Conservation (phyloP, 345 rosid species). For the Salix dunnii region DNA sequence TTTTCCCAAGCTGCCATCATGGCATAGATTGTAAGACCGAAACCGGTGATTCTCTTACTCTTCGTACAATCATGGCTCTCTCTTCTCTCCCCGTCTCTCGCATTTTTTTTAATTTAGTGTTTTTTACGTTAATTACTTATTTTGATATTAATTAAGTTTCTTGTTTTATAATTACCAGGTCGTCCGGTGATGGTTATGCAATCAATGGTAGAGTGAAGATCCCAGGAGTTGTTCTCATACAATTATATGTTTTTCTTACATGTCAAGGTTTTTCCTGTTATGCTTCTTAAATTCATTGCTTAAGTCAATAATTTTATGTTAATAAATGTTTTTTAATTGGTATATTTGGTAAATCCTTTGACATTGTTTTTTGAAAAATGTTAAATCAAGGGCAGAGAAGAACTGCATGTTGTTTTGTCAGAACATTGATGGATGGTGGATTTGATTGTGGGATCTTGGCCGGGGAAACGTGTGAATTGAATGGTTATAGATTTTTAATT, state of each 20-base stretch:
- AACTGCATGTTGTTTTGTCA: background rate
- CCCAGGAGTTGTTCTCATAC: slow-evolving; percentile 35
- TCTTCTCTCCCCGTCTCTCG: slow-evolving; percentile 32
- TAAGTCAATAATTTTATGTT: background rate
- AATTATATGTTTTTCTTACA: background rate
- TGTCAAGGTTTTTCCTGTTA: background rate
- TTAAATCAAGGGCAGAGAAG: background rate
- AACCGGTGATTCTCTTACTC: slow-evolving; percentile 25
- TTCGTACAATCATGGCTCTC: slow-evolving; percentile 27
- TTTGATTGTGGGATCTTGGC: background rate
- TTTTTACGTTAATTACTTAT: background rate
- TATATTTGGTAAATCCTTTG: background rate
- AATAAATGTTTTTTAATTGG: background rate
- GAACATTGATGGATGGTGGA: background rate
- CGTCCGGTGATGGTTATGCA: slow-evolving; percentile 58
- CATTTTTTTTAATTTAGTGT: slow-evolving; percentile 16
- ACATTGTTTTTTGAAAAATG: background rate
- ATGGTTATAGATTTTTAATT: background rate
- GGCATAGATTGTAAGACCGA: slow-evolving; percentile 45
- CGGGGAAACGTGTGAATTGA: background rate
- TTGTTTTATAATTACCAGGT: slow-evolving; percentile 32
- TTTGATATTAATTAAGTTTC: background rate
- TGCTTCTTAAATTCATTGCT: background rate
- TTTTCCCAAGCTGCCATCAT: slow-evolving; percentile 18
- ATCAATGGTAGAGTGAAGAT: slow-evolving; percentile 81